These are phyloP conservation scores for Cyathus striatus DNA, from an alignment of 768 basidiomycete species.

Conservation along the genomic window DNA sequence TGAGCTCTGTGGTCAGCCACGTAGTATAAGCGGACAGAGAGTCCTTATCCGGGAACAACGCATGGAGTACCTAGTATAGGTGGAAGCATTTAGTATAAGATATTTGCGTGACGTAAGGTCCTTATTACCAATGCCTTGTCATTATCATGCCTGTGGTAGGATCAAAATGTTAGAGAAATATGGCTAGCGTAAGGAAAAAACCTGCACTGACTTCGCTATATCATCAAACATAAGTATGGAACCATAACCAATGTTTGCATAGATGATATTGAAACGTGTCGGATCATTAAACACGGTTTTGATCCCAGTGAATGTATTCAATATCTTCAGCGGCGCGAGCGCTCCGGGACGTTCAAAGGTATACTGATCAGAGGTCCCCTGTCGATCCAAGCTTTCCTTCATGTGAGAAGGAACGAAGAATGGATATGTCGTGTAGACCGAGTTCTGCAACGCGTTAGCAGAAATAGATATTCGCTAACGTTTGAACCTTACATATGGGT, in stretches of 20 bases:
- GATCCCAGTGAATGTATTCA: slow-evolving; percentile 29
- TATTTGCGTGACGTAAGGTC: too few species aligned
- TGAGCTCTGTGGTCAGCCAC: slow-evolving; percentile 23
- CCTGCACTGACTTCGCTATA: slow-evolving; percentile 15
- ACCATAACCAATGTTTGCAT: slow-evolving; percentile 34
- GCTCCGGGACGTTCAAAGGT: slow-evolving; percentile 32
- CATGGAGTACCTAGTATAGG: slow-evolving; percentile 25
- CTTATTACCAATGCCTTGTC: slow-evolving; percentile 23
- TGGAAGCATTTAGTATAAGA: too few species aligned
- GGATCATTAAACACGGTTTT: slow-evolving; percentile 27
- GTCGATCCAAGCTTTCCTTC: slow-evolving; percentile 31
- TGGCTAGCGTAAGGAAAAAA: background rate
- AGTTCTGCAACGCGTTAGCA: slow-evolving; percentile 31
- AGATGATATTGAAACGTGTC: slow-evolving; percentile 27
- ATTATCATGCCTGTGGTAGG: slow-evolving; percentile 19
- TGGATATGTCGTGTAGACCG: slow-evolving; percentile 59
- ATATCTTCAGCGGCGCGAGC: slow-evolving; percentile 13
- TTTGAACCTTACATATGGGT: slow-evolving; percentile 22
- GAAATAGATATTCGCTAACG: background rate
- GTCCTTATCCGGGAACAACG: slow-evolving; percentile 29
- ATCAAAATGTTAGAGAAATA: background rate
- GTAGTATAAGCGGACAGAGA: slow-evolving; percentile 19
- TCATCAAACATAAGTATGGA: slow-evolving; percentile 36
- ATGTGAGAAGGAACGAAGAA: slow-evolving; percentile 52
- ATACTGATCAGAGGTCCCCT: slow-evolving; percentile 32